Evolutionary conservation across 768 basidiomycete species (phyloP).

Genomic region (Collybiopsis confluens): DNA sequence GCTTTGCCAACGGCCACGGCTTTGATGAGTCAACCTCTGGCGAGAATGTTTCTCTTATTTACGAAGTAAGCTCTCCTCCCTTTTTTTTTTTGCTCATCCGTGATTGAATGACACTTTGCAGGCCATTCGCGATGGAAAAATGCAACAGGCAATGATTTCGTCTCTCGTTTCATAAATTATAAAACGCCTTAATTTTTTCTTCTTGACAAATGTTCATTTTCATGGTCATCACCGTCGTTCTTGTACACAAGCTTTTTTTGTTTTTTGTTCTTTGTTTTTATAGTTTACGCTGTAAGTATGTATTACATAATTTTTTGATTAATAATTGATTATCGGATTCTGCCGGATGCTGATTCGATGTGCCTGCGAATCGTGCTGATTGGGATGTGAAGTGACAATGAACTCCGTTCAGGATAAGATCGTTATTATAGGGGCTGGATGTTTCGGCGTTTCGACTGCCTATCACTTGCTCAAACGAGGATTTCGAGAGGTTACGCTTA

Average conservation of each 20-base stretch:
- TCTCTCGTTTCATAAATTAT: slow-evolving; percentile 2
- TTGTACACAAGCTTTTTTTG: too few relatives aligned
- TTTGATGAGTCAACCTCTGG: slow-evolving; percentile 68
- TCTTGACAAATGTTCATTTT: too few relatives aligned
- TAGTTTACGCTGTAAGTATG: too few relatives aligned
- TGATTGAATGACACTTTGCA: slow-evolving; percentile 4
- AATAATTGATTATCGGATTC: too few relatives aligned
- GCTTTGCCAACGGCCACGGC: slow-evolving; percentile 59
- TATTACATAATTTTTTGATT: too few relatives aligned
- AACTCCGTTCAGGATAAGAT: slow-evolving; percentile 35
- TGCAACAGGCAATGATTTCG: slow-evolving; percentile 35
- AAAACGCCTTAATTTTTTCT: background rate
- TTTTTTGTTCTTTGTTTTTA: too few relatives aligned
- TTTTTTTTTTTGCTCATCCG: background rate
- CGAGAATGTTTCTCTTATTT: slow-evolving; percentile 67
- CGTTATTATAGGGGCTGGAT: slow-evolving; percentile 25
- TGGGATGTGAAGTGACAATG: too few relatives aligned
- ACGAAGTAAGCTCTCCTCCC: slow-evolving; percentile 42
- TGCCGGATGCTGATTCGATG: background rate
- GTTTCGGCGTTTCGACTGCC: slow-evolving; percentile 64
- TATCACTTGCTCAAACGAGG: slow-evolving; percentile 49
- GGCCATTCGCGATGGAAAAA: slow-evolving; percentile 51
- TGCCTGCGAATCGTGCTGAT: too few relatives aligned
- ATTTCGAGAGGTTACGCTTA: slow-evolving; percentile 25
- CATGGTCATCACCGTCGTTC: too few relatives aligned